Percentiles rank a stretch among this genome's conserved stretches.
Evolutionary conservation across 2,329 filamentous ascomycete genomes (phyloP).

Genomic region (Penicillium psychrosexuale): DNA sequence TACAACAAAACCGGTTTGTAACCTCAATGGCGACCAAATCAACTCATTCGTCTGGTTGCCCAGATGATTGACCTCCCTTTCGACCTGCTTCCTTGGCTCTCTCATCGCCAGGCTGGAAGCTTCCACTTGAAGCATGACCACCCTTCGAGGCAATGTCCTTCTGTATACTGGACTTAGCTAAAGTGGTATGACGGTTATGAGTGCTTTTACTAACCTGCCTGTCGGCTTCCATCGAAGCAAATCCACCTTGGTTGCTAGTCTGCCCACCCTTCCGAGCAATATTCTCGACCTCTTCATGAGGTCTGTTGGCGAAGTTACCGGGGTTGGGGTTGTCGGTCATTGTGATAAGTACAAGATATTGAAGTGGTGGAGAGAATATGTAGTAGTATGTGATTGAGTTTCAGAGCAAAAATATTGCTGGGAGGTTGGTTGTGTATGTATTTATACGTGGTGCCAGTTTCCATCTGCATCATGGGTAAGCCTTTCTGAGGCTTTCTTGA

Average conservation of each 20-base stretch:
- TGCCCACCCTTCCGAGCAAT: constrained; percentile 40
- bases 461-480: too few relatives aligned
- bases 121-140: constrained; percentile 53
- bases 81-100: constrained; percentile 53
- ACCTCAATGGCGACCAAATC: too few relatives aligned
- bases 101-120: constrained; percentile 54
- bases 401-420: too few relatives aligned
- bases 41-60: background rate
- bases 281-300: constrained; percentile 46
- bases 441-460: too few relatives aligned
- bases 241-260: constrained; percentile 30
- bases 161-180: too few relatives aligned
- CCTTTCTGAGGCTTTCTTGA: too few relatives aligned
- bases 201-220: constrained; percentile 25
- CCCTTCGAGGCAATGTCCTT: constrained; percentile 54
- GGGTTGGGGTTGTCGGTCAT: constrained; percentile 33
- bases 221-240: constrained; percentile 28
- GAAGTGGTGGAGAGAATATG: too few relatives aligned
- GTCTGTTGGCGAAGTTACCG: constrained; percentile 42
- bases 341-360: background rate
- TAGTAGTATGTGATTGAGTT: background rate
- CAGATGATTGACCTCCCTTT: constrained; percentile 45
- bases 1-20: too few relatives aligned
- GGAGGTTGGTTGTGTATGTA: too few relatives aligned
- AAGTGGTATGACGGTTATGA: background rate